phyloP scores from a whole-genome alignment of 2,329 filamentous ascomycete genomes.

The Dothiorella sarmentorum region DNA sequence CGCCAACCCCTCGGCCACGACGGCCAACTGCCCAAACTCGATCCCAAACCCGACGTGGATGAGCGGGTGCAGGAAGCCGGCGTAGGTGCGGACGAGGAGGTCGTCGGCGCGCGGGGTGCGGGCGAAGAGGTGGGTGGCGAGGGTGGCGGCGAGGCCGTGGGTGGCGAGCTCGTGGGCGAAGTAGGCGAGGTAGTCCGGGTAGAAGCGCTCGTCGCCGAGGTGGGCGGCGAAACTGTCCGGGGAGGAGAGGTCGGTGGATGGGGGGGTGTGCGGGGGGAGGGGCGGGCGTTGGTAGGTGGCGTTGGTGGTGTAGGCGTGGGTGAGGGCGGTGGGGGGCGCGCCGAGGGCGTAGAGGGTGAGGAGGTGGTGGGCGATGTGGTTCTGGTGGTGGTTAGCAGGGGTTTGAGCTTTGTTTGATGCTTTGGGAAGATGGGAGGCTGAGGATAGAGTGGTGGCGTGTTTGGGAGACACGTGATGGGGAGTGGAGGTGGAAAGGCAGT shows the following conservation, averaged over 20 bases:
- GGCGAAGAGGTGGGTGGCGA: constrained; percentile 67
- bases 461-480: not conserved
- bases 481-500: not conserved
- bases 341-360: constrained; percentile 74
- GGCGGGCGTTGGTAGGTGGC: constrained; percentile 61
- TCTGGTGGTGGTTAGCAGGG: constrained; percentile 26
- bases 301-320: constrained; percentile 64
- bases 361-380: constrained; percentile 78
- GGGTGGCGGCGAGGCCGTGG: constrained; percentile 58
- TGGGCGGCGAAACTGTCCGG: constrained; percentile 55
- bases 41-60: constrained; percentile 84
- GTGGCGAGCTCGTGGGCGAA: constrained; percentile 70
- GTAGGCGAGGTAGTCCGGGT: constrained; percentile 71
- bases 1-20: constrained; percentile 76
- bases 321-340: constrained; percentile 58
- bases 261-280: constrained; percentile 43
- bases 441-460: too few species aligned
- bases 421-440: not conserved
- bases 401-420: not conserved
- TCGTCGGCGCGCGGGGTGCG: constrained; percentile 63
- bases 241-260: constrained; percentile 54
- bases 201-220: constrained; percentile 63
- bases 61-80: constrained; percentile 71
- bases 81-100: constrained; percentile 66
- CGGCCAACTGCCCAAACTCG: constrained; percentile 76